Conservation (phyloP, 768 basidiomycete species). For the Mycena galericulata region DNA sequence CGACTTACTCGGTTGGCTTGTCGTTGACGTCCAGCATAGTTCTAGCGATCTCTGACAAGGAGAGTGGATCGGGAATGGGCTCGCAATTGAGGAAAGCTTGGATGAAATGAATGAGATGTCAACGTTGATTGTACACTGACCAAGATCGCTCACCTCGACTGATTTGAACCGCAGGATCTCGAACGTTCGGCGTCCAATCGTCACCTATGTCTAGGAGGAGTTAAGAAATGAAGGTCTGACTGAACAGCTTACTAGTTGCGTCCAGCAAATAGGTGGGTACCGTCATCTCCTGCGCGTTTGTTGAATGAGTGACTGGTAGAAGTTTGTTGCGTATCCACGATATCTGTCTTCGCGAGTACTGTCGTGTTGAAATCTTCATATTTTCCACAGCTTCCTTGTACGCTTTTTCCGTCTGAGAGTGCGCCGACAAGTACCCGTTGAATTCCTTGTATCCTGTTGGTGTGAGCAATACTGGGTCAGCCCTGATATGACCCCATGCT, state of each 20-base stretch:
- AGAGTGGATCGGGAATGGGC: constrained; percentile 66
- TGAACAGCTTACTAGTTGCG: constrained; percentile 65
- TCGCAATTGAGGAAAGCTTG: constrained; percentile 70
- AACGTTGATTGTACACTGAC: background rate
- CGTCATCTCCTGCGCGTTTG: constrained; percentile 51
- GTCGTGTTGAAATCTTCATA: constrained; percentile 89
- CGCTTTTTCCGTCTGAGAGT: constrained; percentile 50
- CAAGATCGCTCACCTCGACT: constrained; percentile 54
- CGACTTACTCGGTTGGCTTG: constrained; percentile 60
- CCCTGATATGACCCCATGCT: background rate
- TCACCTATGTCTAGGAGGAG: constrained; percentile 59
- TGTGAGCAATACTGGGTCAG: constrained; percentile 23
- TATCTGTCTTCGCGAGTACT: constrained; percentile 93
- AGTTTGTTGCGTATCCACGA: constrained; percentile 94
- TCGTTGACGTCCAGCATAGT: constrained; percentile 60
- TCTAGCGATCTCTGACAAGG: constrained; percentile 67
- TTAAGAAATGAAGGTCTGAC: background rate
- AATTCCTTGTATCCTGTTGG: constrained; percentile 93
- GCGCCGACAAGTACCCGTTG: constrained; percentile 66
- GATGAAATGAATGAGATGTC: constrained; percentile 6
- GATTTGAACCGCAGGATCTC: constrained; percentile 61
- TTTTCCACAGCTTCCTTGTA: constrained; percentile 73
- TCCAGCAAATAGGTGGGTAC: constrained; percentile 69
- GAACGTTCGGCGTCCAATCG: constrained; percentile 70
- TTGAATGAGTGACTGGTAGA: constrained; percentile 73